Base-by-base conservation (phyloP, 192 early-diverging fungal genomes). In the Coemansia sp. region DNA sequence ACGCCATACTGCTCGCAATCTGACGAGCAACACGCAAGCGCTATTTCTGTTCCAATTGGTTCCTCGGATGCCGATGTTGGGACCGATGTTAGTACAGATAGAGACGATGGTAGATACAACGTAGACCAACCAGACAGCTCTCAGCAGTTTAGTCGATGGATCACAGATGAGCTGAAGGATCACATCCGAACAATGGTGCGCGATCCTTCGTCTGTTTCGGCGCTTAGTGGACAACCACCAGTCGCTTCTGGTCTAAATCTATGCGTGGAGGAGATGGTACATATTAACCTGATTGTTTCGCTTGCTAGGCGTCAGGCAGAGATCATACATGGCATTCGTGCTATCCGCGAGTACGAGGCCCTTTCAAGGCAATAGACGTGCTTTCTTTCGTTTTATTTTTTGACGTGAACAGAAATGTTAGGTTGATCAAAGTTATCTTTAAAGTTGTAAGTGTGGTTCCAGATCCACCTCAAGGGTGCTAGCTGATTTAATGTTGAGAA, bases 271-370 rank as follows among this genome's bases (percentile, higher is more conserved):
- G 76, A 78, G 57, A 73, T 78, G 67, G 55, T 78, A 3, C 76
- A 69, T 48, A 66, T 78, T 24, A 78, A 78, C 48, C 63, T 78
- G 18, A 62, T 78, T 3, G 58, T 78, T 23, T 78, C 76, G 38
- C 76, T 78, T 7, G 76, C 76, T 4, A 56, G 60, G 19, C 70
- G 76, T 27, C 76, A 78, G 70, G 76, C 76, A 7, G 76, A 78
- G 60, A 73, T 78, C 34, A 73, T 73, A 54, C 71, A 78, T 32
- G 70, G 49, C 5, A 65, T 78, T 24, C 76, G 76, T 7, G 76
- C 76, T 21, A 73, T 78, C 31, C 67, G 67, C 44, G 70, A 78
- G 56, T 78, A 69, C 53, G 67, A 78, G 31, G 50, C 60, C 12
- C 3, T 47, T 41, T 16, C 58, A 14, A 0, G 9, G 23, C 14